Evolutionary conservation across 176 grass and related monocot genomes (phyloP).

Genomic region (Phyllostachys edulis): DNA sequence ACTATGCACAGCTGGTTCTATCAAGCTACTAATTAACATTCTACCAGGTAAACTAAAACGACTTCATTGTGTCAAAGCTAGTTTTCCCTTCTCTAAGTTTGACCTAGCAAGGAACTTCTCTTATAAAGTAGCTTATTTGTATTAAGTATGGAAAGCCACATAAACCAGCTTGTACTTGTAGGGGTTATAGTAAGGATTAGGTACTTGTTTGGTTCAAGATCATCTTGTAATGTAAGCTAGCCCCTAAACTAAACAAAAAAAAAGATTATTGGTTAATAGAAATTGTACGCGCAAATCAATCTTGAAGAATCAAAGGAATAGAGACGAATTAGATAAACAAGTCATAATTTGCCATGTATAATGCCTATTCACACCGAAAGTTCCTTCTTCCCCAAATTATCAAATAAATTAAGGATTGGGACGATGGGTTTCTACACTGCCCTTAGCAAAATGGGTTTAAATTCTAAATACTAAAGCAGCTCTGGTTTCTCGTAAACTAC

Average conservation of each 20-base stretch:
- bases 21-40: background rate
- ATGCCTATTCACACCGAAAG: background rate
- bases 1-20: background rate
- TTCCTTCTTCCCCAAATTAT: background rate
- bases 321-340: background rate
- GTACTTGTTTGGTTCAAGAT: background rate
- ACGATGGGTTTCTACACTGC: background rate
- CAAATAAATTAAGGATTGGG: background rate
- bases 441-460: background rate
- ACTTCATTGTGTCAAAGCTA: background rate
- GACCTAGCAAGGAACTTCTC: background rate
- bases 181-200: background rate
- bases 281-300: background rate
- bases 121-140: background rate
- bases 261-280: background rate
- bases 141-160: background rate
- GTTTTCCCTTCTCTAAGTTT: background rate
- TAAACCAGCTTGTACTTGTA: background rate
- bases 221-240: background rate
- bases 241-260: background rate
- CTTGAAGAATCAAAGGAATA: background rate
- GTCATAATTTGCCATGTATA: background rate
- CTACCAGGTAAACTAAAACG: background rate
- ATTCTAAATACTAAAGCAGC: background rate
- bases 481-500: background rate